A percentile compares a stretch with the other conserved stretches of the same genome.
These are phyloP conservation scores for Rhizophagus clarus DNA, from an alignment of 192 early-diverging fungal species.

Conservation along the genomic window DNA sequence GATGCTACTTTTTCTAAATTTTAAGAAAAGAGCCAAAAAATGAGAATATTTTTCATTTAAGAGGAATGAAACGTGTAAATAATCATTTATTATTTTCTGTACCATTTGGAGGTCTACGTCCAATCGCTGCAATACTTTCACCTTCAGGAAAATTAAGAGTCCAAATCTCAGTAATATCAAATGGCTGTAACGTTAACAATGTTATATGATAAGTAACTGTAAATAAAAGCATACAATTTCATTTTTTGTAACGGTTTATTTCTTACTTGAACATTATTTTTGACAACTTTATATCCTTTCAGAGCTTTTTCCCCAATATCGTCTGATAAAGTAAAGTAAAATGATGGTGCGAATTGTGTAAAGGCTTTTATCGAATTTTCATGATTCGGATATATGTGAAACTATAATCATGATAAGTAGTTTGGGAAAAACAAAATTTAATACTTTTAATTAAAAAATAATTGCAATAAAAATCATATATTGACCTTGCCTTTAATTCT, in stretches of 20 bases:
- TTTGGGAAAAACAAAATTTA: conserved; percentile 21
- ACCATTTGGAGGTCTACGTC: conserved; percentile 45
- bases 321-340: conserved; percentile 71
- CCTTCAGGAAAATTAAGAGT: conserved; percentile 56
- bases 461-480: conserved; percentile 26
- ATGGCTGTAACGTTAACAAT: not conserved
- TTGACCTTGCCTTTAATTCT: conserved; percentile 46
- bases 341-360: conserved; percentile 50
- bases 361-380: conserved; percentile 53
- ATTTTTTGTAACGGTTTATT: not conserved
- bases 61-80: not conserved
- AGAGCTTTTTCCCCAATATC: conserved; percentile 49
- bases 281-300: conserved; percentile 58
- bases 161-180: conserved; percentile 42
- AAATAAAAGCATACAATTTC: conserved; percentile 42
- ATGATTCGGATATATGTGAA: conserved; percentile 68
- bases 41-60: not conserved
- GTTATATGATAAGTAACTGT: not conserved
- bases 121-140: conserved; percentile 51
- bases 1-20: conserved; percentile 73
- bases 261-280: conserved; percentile 42
- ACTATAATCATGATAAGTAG: conserved; percentile 36
- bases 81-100: not conserved
- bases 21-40: not conserved
- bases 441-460: conserved; percentile 22